Conservation (phyloP, 768 basidiomycete genomes). For the Russula sp. region DNA sequence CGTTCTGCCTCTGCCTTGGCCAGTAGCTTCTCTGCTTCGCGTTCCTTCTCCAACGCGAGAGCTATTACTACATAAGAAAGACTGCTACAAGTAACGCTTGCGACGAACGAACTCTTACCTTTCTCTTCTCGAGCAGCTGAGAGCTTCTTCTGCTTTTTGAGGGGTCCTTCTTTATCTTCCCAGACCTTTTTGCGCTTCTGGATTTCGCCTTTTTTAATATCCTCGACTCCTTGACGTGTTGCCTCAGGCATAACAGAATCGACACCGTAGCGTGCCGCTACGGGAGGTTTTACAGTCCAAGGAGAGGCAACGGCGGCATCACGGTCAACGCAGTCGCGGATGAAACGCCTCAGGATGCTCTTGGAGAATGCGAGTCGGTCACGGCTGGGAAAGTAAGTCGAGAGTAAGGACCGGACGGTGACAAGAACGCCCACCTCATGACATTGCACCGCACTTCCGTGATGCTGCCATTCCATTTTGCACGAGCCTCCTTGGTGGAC, state of each 20-base stretch:
- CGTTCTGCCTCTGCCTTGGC: constrained; percentile 68
- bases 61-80: constrained; percentile 31
- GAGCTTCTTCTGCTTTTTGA: constrained; percentile 77
- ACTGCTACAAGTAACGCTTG: neutral
- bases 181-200: constrained; percentile 90
- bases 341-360: constrained; percentile 92
- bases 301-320: constrained; percentile 90
- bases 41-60: constrained; percentile 57
- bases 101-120: constrained; percentile 38
- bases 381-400: constrained; percentile 48
- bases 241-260: constrained; percentile 82
- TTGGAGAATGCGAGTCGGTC: constrained; percentile 96
- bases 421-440: constrained; percentile 58
- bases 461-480: constrained; percentile 64
- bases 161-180: constrained; percentile 81
- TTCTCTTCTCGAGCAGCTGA: constrained; percentile 69
- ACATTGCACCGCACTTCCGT: constrained; percentile 77
- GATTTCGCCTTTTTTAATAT: constrained; percentile 79
- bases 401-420: constrained; percentile 1
- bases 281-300: constrained; percentile 86
- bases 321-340: constrained; percentile 91
- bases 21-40: constrained; percentile 56
- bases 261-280: constrained; percentile 83
- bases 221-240: constrained; percentile 70
- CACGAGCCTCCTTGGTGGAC: constrained; percentile 48